Evolutionary conservation across 345 rosid genomes (phyloP), one percentile per base, ranked within the genome.

Genomic region (Hibiscus mutabilis): DNA sequence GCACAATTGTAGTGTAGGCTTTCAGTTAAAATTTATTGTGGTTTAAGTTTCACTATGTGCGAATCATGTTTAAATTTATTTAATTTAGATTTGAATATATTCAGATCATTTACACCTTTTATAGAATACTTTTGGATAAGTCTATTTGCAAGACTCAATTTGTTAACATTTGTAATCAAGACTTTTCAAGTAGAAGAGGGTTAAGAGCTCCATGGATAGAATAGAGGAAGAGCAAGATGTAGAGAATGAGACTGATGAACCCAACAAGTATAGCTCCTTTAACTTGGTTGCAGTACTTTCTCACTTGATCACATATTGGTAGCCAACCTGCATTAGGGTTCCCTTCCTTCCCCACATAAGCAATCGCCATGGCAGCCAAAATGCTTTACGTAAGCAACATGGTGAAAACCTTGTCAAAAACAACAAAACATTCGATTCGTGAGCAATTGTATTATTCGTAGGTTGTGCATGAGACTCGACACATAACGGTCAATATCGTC

Each of bases 311-410:
- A 29, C 97, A 93, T 35, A 89, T 83, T 8, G 94, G 97, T 24
- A 82, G 79, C 97, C 98, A 91, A 12, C 94, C 96, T 44, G 94
- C 90, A 6, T 59, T 74, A 14, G 93, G 75, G 79, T 84, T 87
- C 51, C 97, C 92, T 74, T 79, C 84, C 76, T 85, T 89, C 1
- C 97, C 93, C 15, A 93, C 92, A 62, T 89, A 81, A 67, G 88
- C 96, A 13, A 91, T 79, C 6, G 97, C 94, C 78, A 93, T 33
- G 0, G 97, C 94, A 0, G 92, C 92, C 61, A 97, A 86, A 1
- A 84, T 60, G 83, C 96, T 88, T n/a, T 94, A 89, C 6, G 80
- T 77, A 18, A 89, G 76, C 63, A 91, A 63, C 83, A 86, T 44
- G 3, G 87, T 77, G 68, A 81, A 70, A 29, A 80, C 79, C 88